Base-by-base conservation (phyloP, 2,329 filamentous ascomycete species). In the Epichloe uncinata region DNA sequence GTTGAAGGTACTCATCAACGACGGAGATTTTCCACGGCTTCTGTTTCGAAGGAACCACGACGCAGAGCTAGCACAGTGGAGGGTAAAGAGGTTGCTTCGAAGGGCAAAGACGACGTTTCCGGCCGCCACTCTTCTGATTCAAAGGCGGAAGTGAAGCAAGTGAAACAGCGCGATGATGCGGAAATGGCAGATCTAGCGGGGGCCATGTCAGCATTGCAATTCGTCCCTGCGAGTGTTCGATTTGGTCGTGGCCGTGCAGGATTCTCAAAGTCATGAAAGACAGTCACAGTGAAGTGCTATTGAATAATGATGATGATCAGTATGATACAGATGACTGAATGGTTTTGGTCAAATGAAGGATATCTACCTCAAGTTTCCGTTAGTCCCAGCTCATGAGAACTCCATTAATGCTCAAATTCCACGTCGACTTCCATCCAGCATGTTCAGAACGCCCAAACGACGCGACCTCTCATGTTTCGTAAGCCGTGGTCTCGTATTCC, bases 141-240 rank as follows among this genome's bases (percentile, higher is more conserved):
- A 36, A 57, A 53, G 50, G 54, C 36, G 35, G 50, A 50, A 41
- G 45, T 52, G 30, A 53, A 56, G 44, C 54, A 48, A 53, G 56
- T 18, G 8, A 37, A 61, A 20, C 53, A 55, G 35, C 56, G 56
- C 12, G 63, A 61, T 3, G 74, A 77, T 52, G 69, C 73, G 16
- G 71, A 76, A 15, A 82, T 87, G 74, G 78, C 82, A 42, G 75
- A 75, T 48, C 68, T 90, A 4, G 68, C 78, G 2, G 75, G 74
- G 8, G 79, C 82, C 50, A 85, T 90, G 82, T 85, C 84, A 1
- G 72, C 82, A 3, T 67, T 90, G 53, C 78, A 78, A 48, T 87
- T 90, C 58, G 73, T 89, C 5, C 85, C 85, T 16, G 71, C 73
- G 18, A 84, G 77, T 56, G 68, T 87, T 47, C 74, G 76, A 9